Percentiles rank a stretch among this genome's conserved stretches.
phyloP scores from a whole-genome alignment of 164 flowering plant genomes.

The Kingdonia uniflora region DNA sequence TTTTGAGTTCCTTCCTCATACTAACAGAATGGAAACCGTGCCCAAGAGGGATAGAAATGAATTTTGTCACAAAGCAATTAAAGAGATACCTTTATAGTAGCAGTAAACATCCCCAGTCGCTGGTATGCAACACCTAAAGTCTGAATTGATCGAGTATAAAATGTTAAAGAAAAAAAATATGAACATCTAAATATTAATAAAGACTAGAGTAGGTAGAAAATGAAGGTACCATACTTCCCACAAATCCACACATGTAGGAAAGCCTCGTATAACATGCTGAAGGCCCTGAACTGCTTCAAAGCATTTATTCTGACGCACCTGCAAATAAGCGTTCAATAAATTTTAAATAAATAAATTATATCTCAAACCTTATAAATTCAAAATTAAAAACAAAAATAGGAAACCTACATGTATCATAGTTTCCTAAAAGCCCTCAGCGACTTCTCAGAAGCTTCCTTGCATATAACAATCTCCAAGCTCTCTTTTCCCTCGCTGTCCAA shows the following conservation, averaged over 20 bases:
- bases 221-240: constrained; percentile 64
- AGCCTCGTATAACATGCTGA: constrained; percentile 91
- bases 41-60: too few relatives aligned
- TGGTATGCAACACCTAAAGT: constrained; percentile 90
- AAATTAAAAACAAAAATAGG: too few relatives aligned
- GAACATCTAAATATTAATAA: too few relatives aligned
- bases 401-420: constrained; percentile 72
- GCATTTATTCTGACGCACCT: constrained; percentile 69
- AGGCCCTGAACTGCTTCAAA: constrained; percentile 81
- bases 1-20: too few relatives aligned
- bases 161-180: not conserved
- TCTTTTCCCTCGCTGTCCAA: constrained; percentile 63
- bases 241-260: constrained; percentile 64
- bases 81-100: constrained; percentile 65
- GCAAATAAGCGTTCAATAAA: not conserved
- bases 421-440: constrained; percentile 91
- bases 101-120: constrained; percentile 87
- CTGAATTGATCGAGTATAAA: constrained; percentile 21
- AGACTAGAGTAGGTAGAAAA: too few relatives aligned
- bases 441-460: constrained; percentile 58
- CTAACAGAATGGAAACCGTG: too few relatives aligned
- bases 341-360: too few relatives aligned
- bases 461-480: constrained; percentile 52
- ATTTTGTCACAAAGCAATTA: too few relatives aligned
- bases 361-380: too few relatives aligned